A percentile compares a stretch with the other conserved stretches of the same genome.
phyloP scores from a whole-genome alignment of 495 filamentous ascomycete species.

The Barbatosphaeria neglecta region DNA sequence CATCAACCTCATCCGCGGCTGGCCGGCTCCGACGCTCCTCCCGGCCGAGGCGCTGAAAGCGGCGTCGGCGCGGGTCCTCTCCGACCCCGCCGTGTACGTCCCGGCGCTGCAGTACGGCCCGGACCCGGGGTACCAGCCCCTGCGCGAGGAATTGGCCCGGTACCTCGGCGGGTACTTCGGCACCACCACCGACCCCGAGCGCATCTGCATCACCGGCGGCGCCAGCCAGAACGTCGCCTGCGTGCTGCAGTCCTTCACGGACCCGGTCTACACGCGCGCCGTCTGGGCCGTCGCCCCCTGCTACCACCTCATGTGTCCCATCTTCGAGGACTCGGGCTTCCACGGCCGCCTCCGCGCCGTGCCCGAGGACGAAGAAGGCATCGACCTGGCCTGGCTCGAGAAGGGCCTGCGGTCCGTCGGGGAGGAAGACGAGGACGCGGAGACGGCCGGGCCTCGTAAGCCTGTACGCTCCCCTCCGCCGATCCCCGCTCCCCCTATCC shows the following conservation, averaged over 20 bases:
- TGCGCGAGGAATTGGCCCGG: conserved; percentile 48
- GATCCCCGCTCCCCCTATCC: too few relatives aligned
- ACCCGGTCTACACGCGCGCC: conserved; percentile 59
- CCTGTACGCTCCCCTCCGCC: conserved; percentile 8
- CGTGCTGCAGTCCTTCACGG: conserved; percentile 63
- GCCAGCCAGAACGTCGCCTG: conserved; percentile 67
- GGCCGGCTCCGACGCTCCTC: conserved; percentile 61
- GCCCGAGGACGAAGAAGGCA: conserved; percentile 61
- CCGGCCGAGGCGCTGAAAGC: conserved; percentile 44
- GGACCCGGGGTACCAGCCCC: conserved; percentile 58
- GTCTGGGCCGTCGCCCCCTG: conserved; percentile 74
- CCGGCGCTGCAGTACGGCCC: conserved; percentile 64
- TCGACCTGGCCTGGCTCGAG: conserved; percentile 52
- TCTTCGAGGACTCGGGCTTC: conserved; percentile 73
- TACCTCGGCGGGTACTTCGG: conserved; percentile 60
- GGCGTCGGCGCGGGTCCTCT: conserved; percentile 45
- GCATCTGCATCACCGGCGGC: conserved; percentile 71
- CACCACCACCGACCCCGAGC: conserved; percentile 26
- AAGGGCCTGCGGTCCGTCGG: conserved; percentile 28
- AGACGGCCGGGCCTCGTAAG: conserved; percentile 4
- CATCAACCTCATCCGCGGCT: conserved; percentile 61
- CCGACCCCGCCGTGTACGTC: conserved; percentile 40
- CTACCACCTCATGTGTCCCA: conserved; percentile 65
- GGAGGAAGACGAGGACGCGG: too few relatives aligned
- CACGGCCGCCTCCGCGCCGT: conserved; percentile 48